A percentile compares a stretch with the other conserved stretches of the same genome.
phyloP scores from a whole-genome alignment of 176 grass and related monocot species.

The Triticum aestivum region IWGSC_CS_RefSeq_v2.1 NC_057801.1:110819368-110819867 shows the following conservation, averaged over 20 bases:
- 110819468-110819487: not conserved
- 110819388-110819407: not conserved
- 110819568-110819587: too few species aligned
- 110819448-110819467: not conserved
- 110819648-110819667: not conserved
- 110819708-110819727: not conserved
- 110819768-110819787: not conserved
- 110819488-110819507: not conserved
- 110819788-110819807: not conserved
- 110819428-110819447: not conserved
- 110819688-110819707: not conserved
- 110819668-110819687: not conserved
- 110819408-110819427: not conserved
- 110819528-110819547: not conserved
- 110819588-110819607: too few species aligned
- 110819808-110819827: not conserved
- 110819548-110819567: too few species aligned
- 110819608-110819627: not conserved
- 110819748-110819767: not conserved
- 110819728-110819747: not conserved
- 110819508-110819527: not conserved
- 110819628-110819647: not conserved
- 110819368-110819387: not conserved
- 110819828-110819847: not conserved
- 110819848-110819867: not conserved